phyloP scores from a whole-genome alignment of 495 filamentous ascomycete species.

The Penicillium pulvis region DNA sequence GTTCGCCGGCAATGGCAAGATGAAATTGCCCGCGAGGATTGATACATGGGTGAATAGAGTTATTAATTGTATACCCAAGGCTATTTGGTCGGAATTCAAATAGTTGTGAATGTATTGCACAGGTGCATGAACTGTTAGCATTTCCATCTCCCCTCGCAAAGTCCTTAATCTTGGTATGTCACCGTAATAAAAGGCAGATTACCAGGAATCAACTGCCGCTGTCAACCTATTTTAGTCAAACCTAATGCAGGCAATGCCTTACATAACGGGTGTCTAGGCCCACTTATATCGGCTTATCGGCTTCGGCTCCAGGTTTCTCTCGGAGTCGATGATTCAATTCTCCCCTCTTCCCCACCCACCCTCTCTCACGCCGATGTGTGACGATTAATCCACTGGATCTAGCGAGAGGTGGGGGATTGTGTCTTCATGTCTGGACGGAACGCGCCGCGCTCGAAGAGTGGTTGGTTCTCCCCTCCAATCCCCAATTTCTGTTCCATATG shows the following conservation, averaged over 20 bases:
- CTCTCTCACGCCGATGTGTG: conserved; percentile 16
- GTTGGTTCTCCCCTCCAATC: conserved; percentile 22
- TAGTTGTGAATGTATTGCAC: background rate
- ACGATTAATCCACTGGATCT: conserved; percentile 7
- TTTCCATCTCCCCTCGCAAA: no score
- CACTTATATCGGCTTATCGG: conserved; percentile 5
- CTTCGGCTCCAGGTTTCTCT: conserved; percentile 3
- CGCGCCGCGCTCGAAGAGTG: conserved; percentile 51
- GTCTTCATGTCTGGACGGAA: conserved; percentile 45
- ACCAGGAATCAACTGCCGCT: conserved; percentile 1
- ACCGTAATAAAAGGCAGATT: no score
- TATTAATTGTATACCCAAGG: no score
- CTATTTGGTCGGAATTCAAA: no score
- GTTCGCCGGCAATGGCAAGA: conserved; percentile 32
- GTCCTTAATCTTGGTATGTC: no score
- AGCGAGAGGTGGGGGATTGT: conserved; percentile 27
- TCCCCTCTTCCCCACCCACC: conserved; percentile 7
- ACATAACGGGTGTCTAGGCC: background rate
- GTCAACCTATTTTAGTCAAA: background rate
- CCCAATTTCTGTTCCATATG: background rate
- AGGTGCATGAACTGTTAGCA: background rate
- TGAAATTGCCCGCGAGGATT: conserved; percentile 20
- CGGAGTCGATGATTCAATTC: conserved; percentile 13
- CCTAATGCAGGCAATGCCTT: conserved; percentile 1
- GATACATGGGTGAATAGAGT: background rate